Evolutionary conservation across 2,329 filamentous ascomycete genomes (phyloP).

Genomic region (Sporothrix curviconia): DNA sequence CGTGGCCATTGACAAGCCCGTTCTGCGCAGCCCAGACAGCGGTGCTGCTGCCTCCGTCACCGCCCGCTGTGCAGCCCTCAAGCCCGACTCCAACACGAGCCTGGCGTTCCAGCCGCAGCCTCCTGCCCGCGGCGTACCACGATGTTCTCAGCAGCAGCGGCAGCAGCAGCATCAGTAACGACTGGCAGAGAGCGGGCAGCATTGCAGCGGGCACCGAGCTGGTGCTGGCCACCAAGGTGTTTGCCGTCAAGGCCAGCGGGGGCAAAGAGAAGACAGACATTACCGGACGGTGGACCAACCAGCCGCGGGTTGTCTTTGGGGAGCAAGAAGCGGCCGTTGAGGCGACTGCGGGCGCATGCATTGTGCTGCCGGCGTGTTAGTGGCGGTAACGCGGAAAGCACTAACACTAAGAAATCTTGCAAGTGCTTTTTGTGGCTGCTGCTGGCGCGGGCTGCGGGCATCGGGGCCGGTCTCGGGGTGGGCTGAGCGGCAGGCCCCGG

Average conservation of each 20-base stretch:
- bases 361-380: not conserved
- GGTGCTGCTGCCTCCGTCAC: not conserved
- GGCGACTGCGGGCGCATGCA: not conserved
- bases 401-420: too few species aligned
- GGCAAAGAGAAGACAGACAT: not conserved
- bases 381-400: too few species aligned
- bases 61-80: conserved; percentile 15
- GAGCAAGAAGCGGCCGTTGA: too few species aligned
- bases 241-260: not conserved
- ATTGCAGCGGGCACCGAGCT: conserved; percentile 7
- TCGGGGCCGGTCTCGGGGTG: too few species aligned
- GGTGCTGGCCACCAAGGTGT: not conserved
- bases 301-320: not conserved
- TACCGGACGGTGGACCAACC: not conserved
- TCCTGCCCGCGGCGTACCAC: conserved; percentile 21
- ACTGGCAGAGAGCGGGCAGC: not conserved
- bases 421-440: too few species aligned
- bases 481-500: too few species aligned
- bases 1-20: not conserved
- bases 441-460: too few species aligned
- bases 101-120: conserved; percentile 22
- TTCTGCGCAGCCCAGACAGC: not conserved
- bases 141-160: too few species aligned
- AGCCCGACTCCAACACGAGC: conserved; percentile 29
- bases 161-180: too few species aligned